Percentiles rank a stretch among this genome's conserved stretches.
Conservation (phyloP, 2,329 filamentous ascomycete species). For the Ilyonectria robusta region DNA sequence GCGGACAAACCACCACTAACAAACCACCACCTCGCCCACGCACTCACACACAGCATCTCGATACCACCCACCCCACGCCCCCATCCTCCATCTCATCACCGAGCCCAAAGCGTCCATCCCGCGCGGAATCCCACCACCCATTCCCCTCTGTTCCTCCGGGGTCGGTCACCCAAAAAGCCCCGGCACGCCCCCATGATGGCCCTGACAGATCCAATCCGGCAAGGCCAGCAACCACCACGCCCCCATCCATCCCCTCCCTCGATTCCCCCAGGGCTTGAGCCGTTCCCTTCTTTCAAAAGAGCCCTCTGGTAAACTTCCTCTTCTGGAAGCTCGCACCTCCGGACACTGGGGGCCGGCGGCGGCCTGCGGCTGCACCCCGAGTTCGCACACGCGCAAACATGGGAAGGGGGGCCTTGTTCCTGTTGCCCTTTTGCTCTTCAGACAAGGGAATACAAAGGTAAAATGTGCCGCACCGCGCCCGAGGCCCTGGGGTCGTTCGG, state of each 20-base stretch:
- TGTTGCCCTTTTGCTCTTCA: not conserved
- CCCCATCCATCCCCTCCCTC: not conserved
- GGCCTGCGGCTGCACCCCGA: not conserved
- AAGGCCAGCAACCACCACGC: slow-evolving; percentile 13
- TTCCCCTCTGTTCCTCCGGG: not conserved
- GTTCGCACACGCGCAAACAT: slow-evolving; percentile 10
- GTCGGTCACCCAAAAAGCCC: not conserved
- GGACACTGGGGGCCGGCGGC: not conserved
- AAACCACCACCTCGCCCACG: slow-evolving; percentile 12
- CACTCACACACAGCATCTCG: slow-evolving; percentile 14
- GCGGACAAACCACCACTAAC: not conserved
- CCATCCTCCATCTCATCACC: slow-evolving; percentile 27
- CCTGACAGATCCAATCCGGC: slow-evolving; percentile 29
- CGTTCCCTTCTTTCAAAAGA: slow-evolving; percentile 13
- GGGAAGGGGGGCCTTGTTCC: not conserved
- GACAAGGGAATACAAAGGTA: not conserved
- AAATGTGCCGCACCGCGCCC: slow-evolving; percentile 7
- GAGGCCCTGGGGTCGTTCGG: slow-evolving; percentile 4
- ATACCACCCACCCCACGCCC: slow-evolving; percentile 34
- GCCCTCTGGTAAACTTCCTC: slow-evolving; percentile 13
- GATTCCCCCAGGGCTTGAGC: not conserved
- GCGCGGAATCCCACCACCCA: slow-evolving; percentile 23
- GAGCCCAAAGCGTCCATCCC: slow-evolving; percentile 25
- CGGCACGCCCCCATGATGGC: slow-evolving; percentile 3
- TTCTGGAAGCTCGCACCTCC: slow-evolving; percentile 29